Base-by-base conservation (phyloP, 345 rosid genomes). In the Citrus maxima region DNA sequence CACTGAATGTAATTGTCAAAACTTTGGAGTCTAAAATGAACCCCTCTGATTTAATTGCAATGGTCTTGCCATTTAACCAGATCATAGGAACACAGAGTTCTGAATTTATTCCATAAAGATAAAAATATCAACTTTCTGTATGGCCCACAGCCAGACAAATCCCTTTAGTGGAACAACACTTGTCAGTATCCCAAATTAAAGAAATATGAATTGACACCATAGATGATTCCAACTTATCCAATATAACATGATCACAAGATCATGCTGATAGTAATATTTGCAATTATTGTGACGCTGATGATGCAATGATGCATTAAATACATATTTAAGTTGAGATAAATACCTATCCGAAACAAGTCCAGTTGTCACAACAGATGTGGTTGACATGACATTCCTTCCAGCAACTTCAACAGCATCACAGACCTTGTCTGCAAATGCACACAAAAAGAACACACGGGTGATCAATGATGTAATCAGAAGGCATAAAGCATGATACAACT, bases 321-420 rank as follows among this genome's bases (percentile, higher is more conserved):
- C 3, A 22, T 0, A 16, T 6, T 58, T 34, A 58, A 58, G 22
- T 24, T 13, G 62, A 55, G 25, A 72, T 59, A 70, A 27, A 30
- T 85, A 93, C 99, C 88, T 91, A 67, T 94, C 87, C 10, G 93
- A 84, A 35, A 96, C 97, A 34, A 96, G 97, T 60, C 84, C 94
- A 0, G 98, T 93, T 70, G 99, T 95, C 77, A 91, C 98, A 59
- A 85, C 84, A 34, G 98, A 90, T 49, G 97, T 84, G 22, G 98
- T 95, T 38, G 94, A 92, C 98, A 95, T 88, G 59, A 93, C 95
- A 81, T 90, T 93, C 88, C 82, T 93, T 74, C 98, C 99, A 46
- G 98, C 90, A 75, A 93, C 95, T 86, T 95, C 97, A 83, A 89
- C 89, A 37, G 99, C 99, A 84, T 95, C 98, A 32, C 90, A 94